Percentiles rank a stretch among this genome's conserved stretches.
Conservation (phyloP, 1,139 yeast species). For the Kodamaea suecica region DNA sequence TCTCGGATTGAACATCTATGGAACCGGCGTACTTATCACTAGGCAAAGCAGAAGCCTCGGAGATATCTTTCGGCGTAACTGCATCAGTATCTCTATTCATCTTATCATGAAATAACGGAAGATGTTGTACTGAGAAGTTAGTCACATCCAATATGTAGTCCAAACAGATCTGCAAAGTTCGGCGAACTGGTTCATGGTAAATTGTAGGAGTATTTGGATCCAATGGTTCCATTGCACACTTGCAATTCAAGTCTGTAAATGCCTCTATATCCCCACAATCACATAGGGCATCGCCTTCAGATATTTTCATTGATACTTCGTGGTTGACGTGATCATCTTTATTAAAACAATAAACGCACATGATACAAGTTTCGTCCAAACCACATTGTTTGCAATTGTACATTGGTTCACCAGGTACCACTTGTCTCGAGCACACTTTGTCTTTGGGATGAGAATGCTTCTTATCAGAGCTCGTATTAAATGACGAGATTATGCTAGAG, state of each 20-base stretch:
- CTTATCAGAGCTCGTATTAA: constrained; percentile 1
- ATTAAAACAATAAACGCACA: constrained; percentile 69
- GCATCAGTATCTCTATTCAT: constrained; percentile 16
- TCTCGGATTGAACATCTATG: constrained; percentile 24
- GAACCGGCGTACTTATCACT: constrained; percentile 26
- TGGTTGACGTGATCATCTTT: constrained; percentile 64
- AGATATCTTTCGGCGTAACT: constrained; percentile 24
- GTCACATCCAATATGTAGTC: constrained; percentile 51
- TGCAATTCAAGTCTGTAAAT: constrained; percentile 61
- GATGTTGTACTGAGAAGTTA: constrained; percentile 32
- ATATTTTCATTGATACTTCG: constrained; percentile 51
- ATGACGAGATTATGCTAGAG: background rate
- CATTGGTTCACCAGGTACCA: constrained; percentile 60
- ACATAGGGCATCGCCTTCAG: constrained; percentile 62
- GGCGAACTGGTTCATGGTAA: constrained; percentile 17
- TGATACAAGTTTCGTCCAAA: constrained; percentile 69
- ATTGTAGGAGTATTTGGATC: constrained; percentile 10
- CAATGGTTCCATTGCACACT: constrained; percentile 20
- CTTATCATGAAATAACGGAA: constrained; percentile 35
- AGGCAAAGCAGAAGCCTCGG: constrained; percentile 31
- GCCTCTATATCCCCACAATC: constrained; percentile 93
- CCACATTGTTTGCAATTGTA: constrained; percentile 68
- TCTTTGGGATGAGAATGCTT: constrained; percentile 35
- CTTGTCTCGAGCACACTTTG: constrained; percentile 62
- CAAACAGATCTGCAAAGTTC: constrained; percentile 37